A percentile compares a stretch with the other conserved stretches of the same genome.
Evolutionary conservation across 225 moss, liverwort and hornwort genomes (phyloP).

Genomic region (Physcomitrellopsis africana): DNA sequence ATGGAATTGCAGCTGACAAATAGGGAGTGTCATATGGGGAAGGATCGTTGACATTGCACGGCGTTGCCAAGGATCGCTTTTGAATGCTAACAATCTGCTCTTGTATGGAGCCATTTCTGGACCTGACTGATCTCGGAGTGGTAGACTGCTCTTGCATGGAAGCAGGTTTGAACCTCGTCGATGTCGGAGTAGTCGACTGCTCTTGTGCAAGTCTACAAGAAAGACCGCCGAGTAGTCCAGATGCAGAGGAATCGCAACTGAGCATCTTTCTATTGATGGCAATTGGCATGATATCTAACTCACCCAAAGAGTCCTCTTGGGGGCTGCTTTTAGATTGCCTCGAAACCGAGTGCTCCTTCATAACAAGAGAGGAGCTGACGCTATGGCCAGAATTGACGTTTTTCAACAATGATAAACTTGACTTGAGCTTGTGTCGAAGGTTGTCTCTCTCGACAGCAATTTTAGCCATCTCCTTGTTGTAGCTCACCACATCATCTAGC

Average conservation of each 20-base stretch:
- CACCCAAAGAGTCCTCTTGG: not conserved
- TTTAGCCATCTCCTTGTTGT: conserved; percentile 14
- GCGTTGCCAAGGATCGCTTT: conserved; percentile 22
- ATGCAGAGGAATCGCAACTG: conserved; percentile 14
- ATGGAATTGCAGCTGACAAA: conserved; percentile 51
- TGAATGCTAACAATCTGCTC: conserved; percentile 39
- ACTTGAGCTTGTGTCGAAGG: conserved; percentile 34
- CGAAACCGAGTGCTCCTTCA: not conserved
- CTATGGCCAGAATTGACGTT: not conserved
- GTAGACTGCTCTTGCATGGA: no score
- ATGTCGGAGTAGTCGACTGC: conserved; percentile 21
- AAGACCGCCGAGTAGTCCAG: conserved; percentile 6
- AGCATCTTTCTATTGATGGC: conserved; percentile 13
- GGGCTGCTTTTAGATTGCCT: not conserved
- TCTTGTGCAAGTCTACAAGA: conserved; percentile 18
- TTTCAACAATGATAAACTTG: conserved; percentile 32
- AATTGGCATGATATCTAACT: conserved; percentile 26
- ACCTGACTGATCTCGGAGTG: not conserved
- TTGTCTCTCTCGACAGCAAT: conserved; percentile 4
- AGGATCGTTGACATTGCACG: conserved; percentile 17
- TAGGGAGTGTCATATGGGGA: conserved; percentile 40
- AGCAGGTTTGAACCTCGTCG: conserved; percentile 23
- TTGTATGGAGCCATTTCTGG: conserved; percentile 20
- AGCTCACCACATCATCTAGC: conserved; percentile 30
- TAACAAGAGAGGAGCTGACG: conserved; percentile 6